Base-by-base conservation (phyloP, 2,329 filamentous ascomycete species). In the Fusarium heterosporum region DNA sequence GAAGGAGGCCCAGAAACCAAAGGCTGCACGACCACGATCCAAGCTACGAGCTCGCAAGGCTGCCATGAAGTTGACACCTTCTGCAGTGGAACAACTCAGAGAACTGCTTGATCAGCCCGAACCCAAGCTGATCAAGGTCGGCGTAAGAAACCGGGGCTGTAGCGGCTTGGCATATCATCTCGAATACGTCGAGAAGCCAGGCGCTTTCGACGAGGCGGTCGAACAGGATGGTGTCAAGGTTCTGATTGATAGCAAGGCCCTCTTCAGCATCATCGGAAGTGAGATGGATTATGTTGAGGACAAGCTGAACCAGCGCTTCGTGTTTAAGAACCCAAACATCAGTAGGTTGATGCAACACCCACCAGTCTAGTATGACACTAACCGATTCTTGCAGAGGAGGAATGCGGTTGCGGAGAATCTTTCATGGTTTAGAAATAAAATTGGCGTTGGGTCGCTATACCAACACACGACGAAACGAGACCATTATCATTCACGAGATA, bases 201-300 rank as follows among this genome's bases (percentile, higher is more conserved):
- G 89, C 6, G 83, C 87, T 36, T 95, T 98, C 73, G 96, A 99
- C 73, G 96, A 99, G 79, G 85, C 90, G 50, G 93, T 99, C 2
- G 94, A 96, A 76, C 96, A 99, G 77, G 96, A 98, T 74, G 96
- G 95, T 0, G 95, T 99, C 57, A 95, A 92, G 80, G 95, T 99
- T 32, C 78, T 98, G 77, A 96, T 99, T 57, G 96, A 99, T 78
- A 97, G 93, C 84, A 98, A 97, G 83, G 96, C 96, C 40, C 82
- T 99, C 48, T 94, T 99, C 77, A 98, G 95, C 79, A 98, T 99
- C 53, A 97, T 99, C 73, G 96, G 96, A 7, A 97, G 92, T 75
- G 95, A 98, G 81, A 99, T 99, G 96, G 96, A 99, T 76, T 99
- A 95, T 94, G 85, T 95, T 12, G 94, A 98, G 80, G 96, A 98